Percentiles rank a stretch among this genome's conserved stretches.
Evolutionary conservation across 2,329 filamentous ascomycete genomes (phyloP).

Genomic region (Dryadomyces quercus-mongolicae): DNA sequence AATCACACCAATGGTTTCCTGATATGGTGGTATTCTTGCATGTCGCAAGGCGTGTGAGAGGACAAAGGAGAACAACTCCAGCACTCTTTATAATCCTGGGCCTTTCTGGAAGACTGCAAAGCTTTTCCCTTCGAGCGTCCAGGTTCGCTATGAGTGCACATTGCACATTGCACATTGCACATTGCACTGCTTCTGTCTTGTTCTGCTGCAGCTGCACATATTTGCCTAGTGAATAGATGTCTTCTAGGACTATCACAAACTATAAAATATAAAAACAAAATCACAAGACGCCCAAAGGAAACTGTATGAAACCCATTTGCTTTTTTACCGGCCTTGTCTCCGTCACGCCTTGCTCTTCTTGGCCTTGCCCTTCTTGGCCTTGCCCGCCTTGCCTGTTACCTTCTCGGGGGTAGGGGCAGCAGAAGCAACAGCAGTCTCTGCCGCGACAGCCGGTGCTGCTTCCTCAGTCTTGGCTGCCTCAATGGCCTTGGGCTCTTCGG

Average conservation of each 20-base stretch:
- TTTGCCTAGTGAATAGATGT: neutral
- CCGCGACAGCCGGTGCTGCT: neutral
- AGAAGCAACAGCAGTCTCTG: too few species aligned
- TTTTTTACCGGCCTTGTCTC: too few species aligned
- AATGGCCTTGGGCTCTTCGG: slow-evolving; percentile 10
- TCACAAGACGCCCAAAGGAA: neutral
- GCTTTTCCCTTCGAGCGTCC: slow-evolving; percentile 27
- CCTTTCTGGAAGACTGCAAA: slow-evolving; percentile 6
- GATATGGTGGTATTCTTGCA: neutral
- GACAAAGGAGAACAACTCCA: slow-evolving; percentile 2
- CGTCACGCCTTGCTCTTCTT: slow-evolving; percentile 18
- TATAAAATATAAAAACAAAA: too few species aligned
- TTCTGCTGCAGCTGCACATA: neutral
- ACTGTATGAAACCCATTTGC: neutral
- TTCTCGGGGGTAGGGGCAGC: neutral
- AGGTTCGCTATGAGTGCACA: slow-evolving; percentile 43
- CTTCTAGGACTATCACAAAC: neutral
- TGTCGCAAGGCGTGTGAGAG: neutral
- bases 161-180: too few species aligned
- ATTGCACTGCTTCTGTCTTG: too few species aligned
- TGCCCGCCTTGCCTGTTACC: slow-evolving; percentile 17
- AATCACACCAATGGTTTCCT: neutral
- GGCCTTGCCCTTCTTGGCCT: slow-evolving; percentile 19
- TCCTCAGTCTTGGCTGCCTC: neutral
- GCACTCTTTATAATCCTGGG: slow-evolving; percentile 49